Percentiles rank a stretch among this genome's conserved stretches.
These are phyloP conservation scores for Coemansia umbellata DNA, from an alignment of 192 early-diverging fungal species.

Conservation along the genomic window DNA sequence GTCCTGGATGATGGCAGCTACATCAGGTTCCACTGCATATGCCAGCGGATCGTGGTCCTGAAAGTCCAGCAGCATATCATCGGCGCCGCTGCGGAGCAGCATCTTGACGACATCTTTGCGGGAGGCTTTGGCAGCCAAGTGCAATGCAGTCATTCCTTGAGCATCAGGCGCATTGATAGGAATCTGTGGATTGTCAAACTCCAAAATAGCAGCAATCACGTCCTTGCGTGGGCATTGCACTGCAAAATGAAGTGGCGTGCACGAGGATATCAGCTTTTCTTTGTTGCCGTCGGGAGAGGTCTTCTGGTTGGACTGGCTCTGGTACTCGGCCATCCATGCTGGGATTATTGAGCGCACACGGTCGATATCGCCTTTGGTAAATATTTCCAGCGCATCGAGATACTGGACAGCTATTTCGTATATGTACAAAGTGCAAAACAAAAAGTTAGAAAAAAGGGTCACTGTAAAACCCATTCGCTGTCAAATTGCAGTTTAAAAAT, in stretches of 20 bases:
- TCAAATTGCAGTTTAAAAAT: too few relatives aligned
- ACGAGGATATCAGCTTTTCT: conserved; percentile 25
- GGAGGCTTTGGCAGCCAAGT: conserved; percentile 66
- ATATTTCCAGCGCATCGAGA: conserved; percentile 48
- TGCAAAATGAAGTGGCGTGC: conserved; percentile 56
- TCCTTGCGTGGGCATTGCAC: conserved; percentile 62
- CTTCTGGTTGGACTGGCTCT: conserved; percentile 2
- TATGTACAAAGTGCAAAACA: background rate
- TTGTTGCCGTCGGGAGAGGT: background rate
- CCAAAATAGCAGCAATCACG: conserved; percentile 54
- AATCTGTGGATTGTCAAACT: conserved; percentile 41
- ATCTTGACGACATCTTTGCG: conserved; percentile 64
- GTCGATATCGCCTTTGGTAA: conserved; percentile 34
- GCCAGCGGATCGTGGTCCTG: conserved; percentile 59
- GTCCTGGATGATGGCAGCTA: conserved; percentile 56
- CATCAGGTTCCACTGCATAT: conserved; percentile 35
- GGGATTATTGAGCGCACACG: conserved; percentile 29
- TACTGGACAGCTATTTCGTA: conserved; percentile 13
- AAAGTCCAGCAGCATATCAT: conserved; percentile 63
- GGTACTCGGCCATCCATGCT: conserved; percentile 39
- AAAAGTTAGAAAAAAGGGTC: background rate
- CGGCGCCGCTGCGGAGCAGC: conserved; percentile 60
- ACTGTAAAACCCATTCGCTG: background rate
- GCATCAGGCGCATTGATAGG: conserved; percentile 54
- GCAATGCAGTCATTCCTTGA: conserved; percentile 70